Percentiles rank a stretch among this genome's conserved stretches.
phyloP scores from a whole-genome alignment of 2,329 filamentous ascomycete species.

The Lasiodiplodia hormozganensis region DNA sequence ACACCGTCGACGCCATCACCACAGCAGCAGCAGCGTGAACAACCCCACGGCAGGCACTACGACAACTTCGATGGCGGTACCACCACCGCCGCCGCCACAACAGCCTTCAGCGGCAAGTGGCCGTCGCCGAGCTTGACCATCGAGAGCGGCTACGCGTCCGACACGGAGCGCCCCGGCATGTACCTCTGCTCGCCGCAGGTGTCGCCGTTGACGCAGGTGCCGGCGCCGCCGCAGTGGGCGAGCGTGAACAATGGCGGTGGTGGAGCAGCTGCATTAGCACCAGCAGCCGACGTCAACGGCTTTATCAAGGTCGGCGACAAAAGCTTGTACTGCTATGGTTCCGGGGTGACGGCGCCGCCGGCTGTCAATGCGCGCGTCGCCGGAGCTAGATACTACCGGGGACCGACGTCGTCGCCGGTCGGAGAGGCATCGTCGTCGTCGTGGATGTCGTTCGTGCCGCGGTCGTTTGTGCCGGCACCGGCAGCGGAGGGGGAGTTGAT shows the following conservation, averaged over 20 bases:
- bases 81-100: not conserved
- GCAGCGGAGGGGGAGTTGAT: not conserved
- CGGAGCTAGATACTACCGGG: not conserved
- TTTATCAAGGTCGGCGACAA: not conserved
- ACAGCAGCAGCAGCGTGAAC: too few relatives aligned
- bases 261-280: too few relatives aligned
- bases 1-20: not conserved
- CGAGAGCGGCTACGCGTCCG: constrained; percentile 52
- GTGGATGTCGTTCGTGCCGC: constrained; percentile 34
- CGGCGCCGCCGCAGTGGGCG: constrained; percentile 43
- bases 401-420: constrained; percentile 13
- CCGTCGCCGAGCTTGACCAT: constrained; percentile 32
- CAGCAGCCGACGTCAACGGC: not conserved
- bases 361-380: not conserved
- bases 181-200: constrained; percentile 48
- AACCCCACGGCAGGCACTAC: not conserved
- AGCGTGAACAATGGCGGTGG: constrained; percentile 45
- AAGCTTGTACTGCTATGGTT: not conserved
- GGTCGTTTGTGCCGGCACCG: not conserved
- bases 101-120: not conserved
- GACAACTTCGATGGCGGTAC: not conserved
- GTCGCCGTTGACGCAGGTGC: constrained; percentile 44
- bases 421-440: constrained; percentile 13
- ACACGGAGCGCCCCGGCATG: constrained; percentile 48
- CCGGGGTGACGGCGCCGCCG: constrained; percentile 18